These are phyloP conservation scores for Mesembryanthemum crystallinum DNA, from an alignment of 148 eudicot genomes.

Conservation along the genomic window DNA sequence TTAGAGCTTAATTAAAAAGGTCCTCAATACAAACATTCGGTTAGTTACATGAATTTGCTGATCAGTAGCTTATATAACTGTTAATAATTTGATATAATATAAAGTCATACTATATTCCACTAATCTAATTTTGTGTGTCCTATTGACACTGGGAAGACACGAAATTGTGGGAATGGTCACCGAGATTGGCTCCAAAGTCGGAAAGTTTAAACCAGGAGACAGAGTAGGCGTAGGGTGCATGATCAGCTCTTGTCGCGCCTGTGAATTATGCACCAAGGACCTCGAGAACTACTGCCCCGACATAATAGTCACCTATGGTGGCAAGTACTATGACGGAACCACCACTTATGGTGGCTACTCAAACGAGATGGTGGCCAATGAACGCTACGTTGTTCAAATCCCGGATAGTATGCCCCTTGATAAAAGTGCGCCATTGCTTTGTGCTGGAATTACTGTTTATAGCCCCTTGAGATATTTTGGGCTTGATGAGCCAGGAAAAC, in stretches of 20 bases:
- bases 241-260: slow-evolving; percentile 29
- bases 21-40: too few species aligned
- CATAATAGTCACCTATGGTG: slow-evolving; percentile 19
- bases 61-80: too few species aligned
- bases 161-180: slow-evolving; percentile 34
- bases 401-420: slow-evolving; percentile 23
- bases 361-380: slow-evolving; percentile 22
- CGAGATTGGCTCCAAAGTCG: slow-evolving; percentile 23
- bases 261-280: slow-evolving; percentile 20
- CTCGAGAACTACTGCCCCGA: slow-evolving; percentile 35
- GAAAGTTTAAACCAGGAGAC: slow-evolving; percentile 27
- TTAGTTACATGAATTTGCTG: too few species aligned
- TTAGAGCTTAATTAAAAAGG: too few species aligned
- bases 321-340: slow-evolving; percentile 23
- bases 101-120: too few species aligned
- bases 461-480: slow-evolving; percentile 29
- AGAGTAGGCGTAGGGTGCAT: slow-evolving; percentile 36
- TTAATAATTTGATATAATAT: too few species aligned
- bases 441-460: slow-evolving; percentile 34
- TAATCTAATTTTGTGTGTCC: neutral
- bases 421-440: slow-evolving; percentile 28
- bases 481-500: slow-evolving; percentile 21
- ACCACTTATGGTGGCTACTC: slow-evolving; percentile 33
- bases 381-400: slow-evolving; percentile 22
- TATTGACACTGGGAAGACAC: slow-evolving; percentile 24